Evolutionary conservation across 495 filamentous ascomycete species (phyloP).

Genomic region (Hamigera avellanea): DNA sequence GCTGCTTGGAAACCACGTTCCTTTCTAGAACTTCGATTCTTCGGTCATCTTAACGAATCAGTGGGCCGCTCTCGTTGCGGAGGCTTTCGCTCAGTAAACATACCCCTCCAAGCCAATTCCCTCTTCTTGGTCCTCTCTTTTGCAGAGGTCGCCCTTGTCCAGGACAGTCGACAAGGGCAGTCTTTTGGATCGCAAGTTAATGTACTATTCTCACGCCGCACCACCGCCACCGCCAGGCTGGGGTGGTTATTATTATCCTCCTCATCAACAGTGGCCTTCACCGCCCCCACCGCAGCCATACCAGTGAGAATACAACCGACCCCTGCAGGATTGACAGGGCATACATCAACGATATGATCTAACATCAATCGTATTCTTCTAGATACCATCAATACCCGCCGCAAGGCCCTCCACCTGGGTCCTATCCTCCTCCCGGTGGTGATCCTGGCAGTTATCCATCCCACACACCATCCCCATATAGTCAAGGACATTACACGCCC

Average conservation of each 20-base stretch:
- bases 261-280: constrained; percentile 1
- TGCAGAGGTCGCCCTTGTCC: too few relatives aligned
- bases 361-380: constrained; percentile 2
- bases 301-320: constrained; percentile 4
- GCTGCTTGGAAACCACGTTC: too few relatives aligned
- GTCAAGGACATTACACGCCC: constrained; percentile 5
- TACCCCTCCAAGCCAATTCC: too few relatives aligned
- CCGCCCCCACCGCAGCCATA: constrained; percentile 1
- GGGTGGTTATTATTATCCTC: constrained; percentile 5
- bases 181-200: constrained; percentile 1
- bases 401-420: constrained; percentile 4
- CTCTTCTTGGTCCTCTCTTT: too few relatives aligned
- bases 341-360: too few relatives aligned
- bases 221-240: constrained; percentile 13
- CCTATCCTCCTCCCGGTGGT: neutral
- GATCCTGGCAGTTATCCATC: constrained; percentile 5
- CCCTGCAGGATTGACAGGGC: neutral
- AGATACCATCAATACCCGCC: constrained; percentile 10
- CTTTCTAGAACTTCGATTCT: too few relatives aligned
- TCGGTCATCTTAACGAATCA: too few relatives aligned
- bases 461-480: constrained; percentile 4
- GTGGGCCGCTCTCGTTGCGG: too few relatives aligned
- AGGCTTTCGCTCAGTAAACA: too few relatives aligned
- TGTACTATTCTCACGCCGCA: constrained; percentile 19
- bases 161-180: too few relatives aligned